Conservation (phyloP, 2,329 filamentous ascomycete genomes). For the Aspergillus arachidicola region DNA sequence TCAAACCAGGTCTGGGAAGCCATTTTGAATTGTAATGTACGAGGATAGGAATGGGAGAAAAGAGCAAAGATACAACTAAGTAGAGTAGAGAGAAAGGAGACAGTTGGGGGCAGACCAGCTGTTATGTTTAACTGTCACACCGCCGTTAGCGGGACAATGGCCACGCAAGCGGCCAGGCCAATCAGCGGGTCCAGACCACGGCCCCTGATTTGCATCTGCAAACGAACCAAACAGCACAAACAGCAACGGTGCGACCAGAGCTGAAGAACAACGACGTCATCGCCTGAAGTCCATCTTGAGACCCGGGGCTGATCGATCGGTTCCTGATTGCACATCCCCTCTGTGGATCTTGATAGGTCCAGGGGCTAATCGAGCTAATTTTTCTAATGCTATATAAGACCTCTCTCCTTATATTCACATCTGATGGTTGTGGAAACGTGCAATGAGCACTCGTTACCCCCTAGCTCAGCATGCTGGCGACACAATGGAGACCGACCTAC, state of each 20-base stretch:
- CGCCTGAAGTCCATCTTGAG: conserved; percentile 9
- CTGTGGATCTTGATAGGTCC: conserved; percentile 1
- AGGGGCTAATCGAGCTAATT: background rate
- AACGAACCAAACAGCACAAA: conserved; percentile 32
- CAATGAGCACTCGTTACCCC: conserved; percentile 29
- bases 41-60: conserved; percentile 6
- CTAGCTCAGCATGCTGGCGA: conserved; percentile 23
- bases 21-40: conserved; percentile 27
- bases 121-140: conserved; percentile 28
- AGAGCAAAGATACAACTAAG: background rate
- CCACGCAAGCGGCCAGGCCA: conserved; percentile 30
- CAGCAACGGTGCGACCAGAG: conserved; percentile 24
- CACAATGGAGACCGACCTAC: conserved; percentile 24
- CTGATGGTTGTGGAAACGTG: conserved; percentile 12
- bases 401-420: background rate
- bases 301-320: background rate
- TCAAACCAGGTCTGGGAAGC: conserved; percentile 73
- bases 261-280: conserved; percentile 35
- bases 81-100: conserved; percentile 13
- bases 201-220: conserved; percentile 10
- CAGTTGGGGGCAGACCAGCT: conserved; percentile 15
- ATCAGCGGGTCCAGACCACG: conserved; percentile 17
- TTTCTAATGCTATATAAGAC: conserved; percentile 9
- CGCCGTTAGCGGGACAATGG: conserved; percentile 29
- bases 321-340: conserved; percentile 7